Percentiles rank a stretch among this genome's conserved stretches.
Evolutionary conservation across 164 flowering plant species (phyloP).

Genomic region (Magnolia changhungtana): DNA sequence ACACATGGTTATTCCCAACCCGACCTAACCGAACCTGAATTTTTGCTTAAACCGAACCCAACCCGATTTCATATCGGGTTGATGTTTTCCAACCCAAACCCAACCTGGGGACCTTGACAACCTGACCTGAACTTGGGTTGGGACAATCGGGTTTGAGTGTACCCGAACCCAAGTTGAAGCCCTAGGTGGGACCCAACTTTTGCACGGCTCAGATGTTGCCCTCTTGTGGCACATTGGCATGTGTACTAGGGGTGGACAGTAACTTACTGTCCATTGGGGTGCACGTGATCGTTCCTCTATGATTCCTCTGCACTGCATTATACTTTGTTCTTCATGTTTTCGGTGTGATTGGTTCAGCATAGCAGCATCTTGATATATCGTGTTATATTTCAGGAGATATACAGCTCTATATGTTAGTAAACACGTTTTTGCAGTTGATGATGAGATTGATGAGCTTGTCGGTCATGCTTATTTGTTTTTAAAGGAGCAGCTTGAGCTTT

Average conservation of each 20-base stretch:
- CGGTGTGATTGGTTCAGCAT: neutral
- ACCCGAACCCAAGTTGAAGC: no score
- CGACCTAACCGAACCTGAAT: no score
- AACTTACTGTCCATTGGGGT: neutral
- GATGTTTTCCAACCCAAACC: no score
- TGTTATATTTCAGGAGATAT: slow-evolving; percentile 56
- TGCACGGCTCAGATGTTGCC: no score
- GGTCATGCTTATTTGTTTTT: slow-evolving; percentile 74
- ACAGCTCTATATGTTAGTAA: slow-evolving; percentile 58
- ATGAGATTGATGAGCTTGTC: slow-evolving; percentile 65
- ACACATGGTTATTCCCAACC: no score
- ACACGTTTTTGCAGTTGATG: slow-evolving; percentile 42
- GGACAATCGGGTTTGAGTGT: no score
- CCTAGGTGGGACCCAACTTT: no score
- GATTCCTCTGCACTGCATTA: neutral
- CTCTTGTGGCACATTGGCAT: no score
- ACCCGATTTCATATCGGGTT: no score
- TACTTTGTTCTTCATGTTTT: neutral
- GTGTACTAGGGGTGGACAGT: neutral
- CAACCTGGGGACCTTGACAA: no score
- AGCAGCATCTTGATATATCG: neutral
- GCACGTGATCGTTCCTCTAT: neutral
- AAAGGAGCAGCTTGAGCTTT: slow-evolving; percentile 73
- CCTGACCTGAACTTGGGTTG: no score
- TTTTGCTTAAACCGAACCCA: no score